Percentiles rank a stretch among this genome's conserved stretches.
phyloP scores from a whole-genome alignment of 2,329 filamentous ascomycete species.

The Rhynchosporium graminicola region DNA sequence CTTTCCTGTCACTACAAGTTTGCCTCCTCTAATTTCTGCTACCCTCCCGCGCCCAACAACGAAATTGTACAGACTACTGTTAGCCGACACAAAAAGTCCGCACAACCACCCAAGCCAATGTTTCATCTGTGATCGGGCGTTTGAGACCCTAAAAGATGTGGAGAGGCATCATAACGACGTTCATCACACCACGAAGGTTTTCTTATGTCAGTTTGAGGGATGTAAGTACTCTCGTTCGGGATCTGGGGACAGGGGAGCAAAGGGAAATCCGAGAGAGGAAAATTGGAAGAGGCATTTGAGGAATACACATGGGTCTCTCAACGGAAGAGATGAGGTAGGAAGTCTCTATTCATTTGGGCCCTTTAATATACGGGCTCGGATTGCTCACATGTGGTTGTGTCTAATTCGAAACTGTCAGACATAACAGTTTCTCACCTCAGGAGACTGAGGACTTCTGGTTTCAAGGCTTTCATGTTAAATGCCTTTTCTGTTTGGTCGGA shows the following conservation, averaged over 20 bases:
- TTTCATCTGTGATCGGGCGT: background rate
- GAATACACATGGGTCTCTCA: background rate
- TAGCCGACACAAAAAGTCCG: constrained; percentile 17
- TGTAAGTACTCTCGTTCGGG: constrained; percentile 1
- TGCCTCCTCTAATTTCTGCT: background rate
- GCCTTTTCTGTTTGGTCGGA: too few relatives aligned
- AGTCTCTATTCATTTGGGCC: background rate
- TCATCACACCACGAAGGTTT: constrained; percentile 11
- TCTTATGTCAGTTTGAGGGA: constrained; percentile 4
- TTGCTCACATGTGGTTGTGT: too few relatives aligned
- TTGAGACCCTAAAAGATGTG: constrained; percentile 14
- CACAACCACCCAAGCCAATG: constrained; percentile 6
- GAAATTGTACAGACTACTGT: background rate
- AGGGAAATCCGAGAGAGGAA: constrained; percentile 11
- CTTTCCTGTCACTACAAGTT: constrained; percentile 10
- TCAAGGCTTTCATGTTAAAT: too few relatives aligned
- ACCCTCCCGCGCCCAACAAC: background rate
- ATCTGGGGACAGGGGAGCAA: background rate
- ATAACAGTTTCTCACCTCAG: too few relatives aligned
- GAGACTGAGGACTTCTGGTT: too few relatives aligned
- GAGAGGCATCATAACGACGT: constrained; percentile 14
- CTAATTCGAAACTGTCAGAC: too few relatives aligned
- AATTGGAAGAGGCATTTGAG: constrained; percentile 21
- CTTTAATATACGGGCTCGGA: too few relatives aligned
- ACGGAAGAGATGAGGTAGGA: background rate